Conservation (phyloP, 306 rosid species). For the Pyrus communis region DNA sequence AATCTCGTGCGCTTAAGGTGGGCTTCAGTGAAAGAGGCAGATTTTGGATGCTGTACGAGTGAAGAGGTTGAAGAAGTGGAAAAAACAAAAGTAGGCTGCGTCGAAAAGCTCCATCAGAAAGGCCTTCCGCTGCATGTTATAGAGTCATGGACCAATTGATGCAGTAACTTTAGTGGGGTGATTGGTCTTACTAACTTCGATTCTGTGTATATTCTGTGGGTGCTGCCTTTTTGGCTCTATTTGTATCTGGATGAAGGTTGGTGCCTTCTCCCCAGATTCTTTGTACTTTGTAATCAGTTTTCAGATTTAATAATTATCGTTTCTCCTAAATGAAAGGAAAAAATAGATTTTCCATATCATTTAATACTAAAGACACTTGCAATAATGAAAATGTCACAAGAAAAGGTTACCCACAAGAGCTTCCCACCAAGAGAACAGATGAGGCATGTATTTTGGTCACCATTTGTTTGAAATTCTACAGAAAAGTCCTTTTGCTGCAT, state of each 20-base stretch:
- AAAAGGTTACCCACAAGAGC: slow-evolving; percentile 64
- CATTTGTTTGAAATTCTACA: slow-evolving; percentile 16
- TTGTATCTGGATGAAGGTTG: background rate
- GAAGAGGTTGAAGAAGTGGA: background rate
- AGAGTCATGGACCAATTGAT: background rate
- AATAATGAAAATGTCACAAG: slow-evolving; percentile 19
- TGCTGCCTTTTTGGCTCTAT: background rate
- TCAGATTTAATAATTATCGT: background rate
- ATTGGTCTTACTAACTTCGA: background rate
- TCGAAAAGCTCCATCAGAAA: background rate
- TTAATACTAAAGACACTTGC: background rate
- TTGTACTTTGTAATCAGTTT: background rate
- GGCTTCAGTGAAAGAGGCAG: background rate
- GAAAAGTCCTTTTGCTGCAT: slow-evolving; percentile 36
- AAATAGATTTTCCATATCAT: background rate
- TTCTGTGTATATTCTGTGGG: background rate
- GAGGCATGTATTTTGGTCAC: slow-evolving; percentile 37
- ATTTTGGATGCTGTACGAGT: background rate
- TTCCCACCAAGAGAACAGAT: slow-evolving; percentile 56
- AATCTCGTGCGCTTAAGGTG: background rate
- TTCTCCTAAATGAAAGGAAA: background rate
- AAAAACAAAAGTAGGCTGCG: background rate
- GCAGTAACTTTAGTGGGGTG: background rate
- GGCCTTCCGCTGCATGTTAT: background rate
- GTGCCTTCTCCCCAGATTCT: background rate